Percentiles rank a stretch among this genome's conserved stretches.
Conservation (phyloP, 1,284 basidiomycete species). For the Neotropicomus parvogracilis region DNA sequence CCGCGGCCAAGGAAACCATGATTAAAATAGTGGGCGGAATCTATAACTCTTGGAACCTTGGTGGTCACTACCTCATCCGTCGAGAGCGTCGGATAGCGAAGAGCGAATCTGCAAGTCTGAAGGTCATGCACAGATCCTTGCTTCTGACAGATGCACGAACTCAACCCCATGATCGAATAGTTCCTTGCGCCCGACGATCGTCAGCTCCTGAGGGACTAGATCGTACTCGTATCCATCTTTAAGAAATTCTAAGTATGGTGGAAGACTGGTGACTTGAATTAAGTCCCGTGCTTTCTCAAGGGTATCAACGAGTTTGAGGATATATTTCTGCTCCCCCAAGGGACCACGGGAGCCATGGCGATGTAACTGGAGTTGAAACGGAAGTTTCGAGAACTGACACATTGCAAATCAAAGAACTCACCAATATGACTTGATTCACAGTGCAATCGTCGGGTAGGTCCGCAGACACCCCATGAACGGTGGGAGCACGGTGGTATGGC, state of each 20-base stretch:
- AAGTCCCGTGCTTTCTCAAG: slow-evolving; percentile 29
- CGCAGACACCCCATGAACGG: slow-evolving; percentile 31
- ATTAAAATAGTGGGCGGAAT: slow-evolving; percentile 15
- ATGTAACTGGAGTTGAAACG: too few relatives aligned
- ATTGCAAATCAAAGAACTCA: slow-evolving; percentile 1
- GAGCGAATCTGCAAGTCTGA: slow-evolving; percentile 15
- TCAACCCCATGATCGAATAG: slow-evolving; percentile 21
- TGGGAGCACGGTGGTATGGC: slow-evolving; percentile 39
- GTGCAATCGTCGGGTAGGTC: slow-evolving; percentile 41
- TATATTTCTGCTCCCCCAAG: slow-evolving; percentile 23
- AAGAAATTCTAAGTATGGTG: slow-evolving; percentile 23
- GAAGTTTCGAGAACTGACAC: background rate
- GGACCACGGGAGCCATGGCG: slow-evolving; percentile 8
- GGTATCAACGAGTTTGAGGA: slow-evolving; percentile 35
- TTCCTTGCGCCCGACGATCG: slow-evolving; percentile 1
- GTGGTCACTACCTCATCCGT: slow-evolving; percentile 39
- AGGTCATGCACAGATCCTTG: background rate
- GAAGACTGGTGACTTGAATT: slow-evolving; percentile 34
- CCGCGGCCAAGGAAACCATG: background rate
- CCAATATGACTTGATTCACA: slow-evolving; percentile 42
- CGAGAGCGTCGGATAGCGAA: slow-evolving; percentile 18
- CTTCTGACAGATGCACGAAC: slow-evolving; percentile 8
- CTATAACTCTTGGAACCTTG: slow-evolving; percentile 31
- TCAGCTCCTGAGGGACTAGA: slow-evolving; percentile 22
- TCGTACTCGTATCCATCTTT: slow-evolving; percentile 34